phyloP scores from a whole-genome alignment of 202 grass and related monocot genomes.

The Eragrostis tef region DNA sequence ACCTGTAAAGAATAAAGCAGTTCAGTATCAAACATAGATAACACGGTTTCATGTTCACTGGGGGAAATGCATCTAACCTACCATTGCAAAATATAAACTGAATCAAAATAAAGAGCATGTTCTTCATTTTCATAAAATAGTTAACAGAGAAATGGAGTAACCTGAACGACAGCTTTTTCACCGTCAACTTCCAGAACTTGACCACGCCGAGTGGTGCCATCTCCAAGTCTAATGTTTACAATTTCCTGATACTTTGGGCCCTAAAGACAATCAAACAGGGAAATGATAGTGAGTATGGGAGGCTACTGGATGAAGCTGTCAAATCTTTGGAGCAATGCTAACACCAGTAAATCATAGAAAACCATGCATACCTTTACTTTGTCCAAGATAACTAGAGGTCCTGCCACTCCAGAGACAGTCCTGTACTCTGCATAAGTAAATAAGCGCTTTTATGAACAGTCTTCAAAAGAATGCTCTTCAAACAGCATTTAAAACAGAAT shows the following conservation, averaged over 20 bases:
- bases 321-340: conserved; percentile 13
- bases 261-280: conserved; percentile 52
- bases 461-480: conserved; percentile 3
- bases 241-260: conserved; percentile 99
- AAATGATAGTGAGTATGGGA: conserved; percentile 24
- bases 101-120: neutral
- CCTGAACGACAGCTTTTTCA: conserved; percentile 99
- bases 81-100: conserved; percentile 7
- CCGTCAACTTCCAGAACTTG: conserved; percentile 99
- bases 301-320: neutral
- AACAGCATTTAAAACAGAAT: neutral
- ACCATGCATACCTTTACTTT: conserved; percentile 87
- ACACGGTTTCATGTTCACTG: conserved; percentile 11
- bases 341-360: conserved; percentile 20
- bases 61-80: neutral
- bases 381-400: conserved; percentile 98
- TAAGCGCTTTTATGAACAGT: conserved; percentile 3
- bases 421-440: conserved; percentile 79
- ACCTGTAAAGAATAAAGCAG: conserved; percentile 56
- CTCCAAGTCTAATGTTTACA: conserved; percentile 96
- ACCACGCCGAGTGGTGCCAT: conserved; percentile 92
- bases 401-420: conserved; percentile 97
- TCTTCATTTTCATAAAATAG: conserved; percentile 17
- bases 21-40: conserved; percentile 34
- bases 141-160: conserved; percentile 48